phyloP scores from a whole-genome alignment of 2,329 filamentous ascomycete genomes.

The Pseudogymnoascus sp. region DNA sequence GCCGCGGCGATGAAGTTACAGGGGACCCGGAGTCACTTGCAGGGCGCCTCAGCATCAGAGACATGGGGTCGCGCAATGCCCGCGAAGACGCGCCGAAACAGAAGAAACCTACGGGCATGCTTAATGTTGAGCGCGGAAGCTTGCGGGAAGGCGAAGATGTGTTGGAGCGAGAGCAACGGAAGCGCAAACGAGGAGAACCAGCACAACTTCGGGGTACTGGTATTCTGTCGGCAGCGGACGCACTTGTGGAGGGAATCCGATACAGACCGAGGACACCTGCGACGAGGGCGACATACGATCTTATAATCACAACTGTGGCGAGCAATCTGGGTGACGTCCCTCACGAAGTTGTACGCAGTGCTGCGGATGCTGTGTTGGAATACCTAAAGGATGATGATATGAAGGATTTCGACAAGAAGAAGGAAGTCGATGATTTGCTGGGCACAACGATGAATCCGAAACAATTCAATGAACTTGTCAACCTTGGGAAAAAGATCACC shows the following conservation, averaged over 20 bases:
- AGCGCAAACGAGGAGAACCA: constrained; percentile 71
- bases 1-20: constrained; percentile 88
- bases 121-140: constrained; percentile 66
- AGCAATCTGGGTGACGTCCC: constrained; percentile 87
- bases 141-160: constrained; percentile 79
- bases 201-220: constrained; percentile 65
- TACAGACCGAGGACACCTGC: constrained; percentile 89
- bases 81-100: constrained; percentile 74
- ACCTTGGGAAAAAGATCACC: constrained; percentile 96
- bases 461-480: constrained; percentile 94
- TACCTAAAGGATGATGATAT: constrained; percentile 90
- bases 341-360: constrained; percentile 85
- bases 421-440: constrained; percentile 88
- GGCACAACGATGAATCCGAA: constrained; percentile 77
- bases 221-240: constrained; percentile 76
- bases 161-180: constrained; percentile 74
- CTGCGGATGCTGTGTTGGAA: constrained; percentile 85
- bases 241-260: constrained; percentile 81
- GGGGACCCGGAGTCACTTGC: constrained; percentile 97
- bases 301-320: constrained; percentile 87
- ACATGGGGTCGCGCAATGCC: constrained; percentile 84
- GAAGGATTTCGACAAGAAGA: constrained; percentile 98
- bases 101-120: constrained; percentile 58
- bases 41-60: constrained; percentile 82
- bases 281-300: constrained; percentile 86